Percentiles rank a stretch among this genome's conserved stretches.
These are phyloP conservation scores for Amylocarpus encephaloides DNA, from an alignment of 2,329 filamentous ascomycete species.

Conservation along the genomic window DNA sequence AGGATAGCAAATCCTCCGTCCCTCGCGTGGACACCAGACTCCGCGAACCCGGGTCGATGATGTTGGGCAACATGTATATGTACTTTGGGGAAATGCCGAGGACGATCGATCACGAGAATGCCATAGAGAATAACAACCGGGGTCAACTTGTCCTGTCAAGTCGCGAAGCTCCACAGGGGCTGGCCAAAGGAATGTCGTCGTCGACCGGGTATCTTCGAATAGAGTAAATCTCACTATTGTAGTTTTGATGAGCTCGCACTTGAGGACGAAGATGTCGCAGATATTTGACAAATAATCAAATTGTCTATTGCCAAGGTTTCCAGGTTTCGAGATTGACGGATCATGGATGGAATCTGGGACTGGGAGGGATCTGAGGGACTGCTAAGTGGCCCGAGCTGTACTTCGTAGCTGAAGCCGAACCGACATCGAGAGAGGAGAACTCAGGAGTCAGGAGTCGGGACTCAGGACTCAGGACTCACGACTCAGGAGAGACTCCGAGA, in stretches of 20 bases:
- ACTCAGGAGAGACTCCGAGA: background rate
- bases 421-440: background rate
- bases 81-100: background rate
- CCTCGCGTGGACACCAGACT: background rate
- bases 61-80: conserved; percentile 4
- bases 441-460: too few relatives aligned
- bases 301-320: background rate
- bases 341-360: background rate
- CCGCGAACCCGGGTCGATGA: conserved; percentile 1
- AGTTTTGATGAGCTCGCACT: too few relatives aligned
- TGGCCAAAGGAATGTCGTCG: too few relatives aligned
- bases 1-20: background rate
- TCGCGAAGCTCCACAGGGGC: too few relatives aligned
- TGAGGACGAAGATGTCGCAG: background rate
- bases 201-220: background rate
- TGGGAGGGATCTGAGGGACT: background rate
- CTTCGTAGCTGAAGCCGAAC: background rate
- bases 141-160: background rate
- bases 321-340: background rate
- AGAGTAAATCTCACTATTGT: too few relatives aligned
- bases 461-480: too few relatives aligned
- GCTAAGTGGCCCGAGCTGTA: background rate
- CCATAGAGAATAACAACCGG: background rate
- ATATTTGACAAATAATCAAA: background rate
- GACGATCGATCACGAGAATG: background rate